These are phyloP conservation scores for Ilex paraguariensis DNA, from an alignment of 305 asterid genomes.

Conservation along the genomic window DNA sequence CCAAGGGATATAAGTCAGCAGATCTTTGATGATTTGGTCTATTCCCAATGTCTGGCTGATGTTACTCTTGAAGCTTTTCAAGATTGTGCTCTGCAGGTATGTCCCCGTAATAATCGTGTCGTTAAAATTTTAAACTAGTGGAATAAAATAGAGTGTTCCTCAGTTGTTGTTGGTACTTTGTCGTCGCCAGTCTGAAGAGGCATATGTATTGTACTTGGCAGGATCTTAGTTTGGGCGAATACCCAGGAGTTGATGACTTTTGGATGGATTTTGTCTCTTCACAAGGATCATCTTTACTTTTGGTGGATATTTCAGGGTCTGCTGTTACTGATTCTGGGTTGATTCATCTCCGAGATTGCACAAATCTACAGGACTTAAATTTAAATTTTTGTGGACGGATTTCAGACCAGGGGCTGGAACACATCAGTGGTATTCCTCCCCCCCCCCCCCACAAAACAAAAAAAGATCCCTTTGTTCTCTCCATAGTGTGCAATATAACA, in stretches of 20 bases:
- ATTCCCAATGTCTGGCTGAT: conserved; percentile 49
- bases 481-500: no score
- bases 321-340: conserved; percentile 75
- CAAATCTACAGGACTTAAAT: conserved; percentile 58
- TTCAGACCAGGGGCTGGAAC: conserved; percentile 68
- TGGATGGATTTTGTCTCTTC: conserved; percentile 86
- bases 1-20: conserved; percentile 93
- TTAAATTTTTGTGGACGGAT: conserved; percentile 77
- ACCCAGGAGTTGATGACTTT: conserved; percentile 62
- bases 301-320: conserved; percentile 79
- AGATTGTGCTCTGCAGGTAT: conserved; percentile 96
- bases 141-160: not conserved
- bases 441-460: not conserved
- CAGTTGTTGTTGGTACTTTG: conserved; percentile 17
- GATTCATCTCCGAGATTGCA: conserved; percentile 58
- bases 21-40: conserved; percentile 79
- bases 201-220: conserved; percentile 28
- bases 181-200: conserved; percentile 15
- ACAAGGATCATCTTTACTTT: conserved; percentile 79
- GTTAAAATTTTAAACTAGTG: not conserved
- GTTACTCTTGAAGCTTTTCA: conserved; percentile 70
- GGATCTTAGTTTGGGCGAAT: conserved; percentile 86
- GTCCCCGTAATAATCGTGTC: not conserved
- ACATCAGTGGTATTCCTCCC: conserved; percentile 39
- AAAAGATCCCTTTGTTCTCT: no score